Evolutionary conservation across 176 grass and related monocot species (phyloP).

Genomic region (Triticum turgidum): DNA sequence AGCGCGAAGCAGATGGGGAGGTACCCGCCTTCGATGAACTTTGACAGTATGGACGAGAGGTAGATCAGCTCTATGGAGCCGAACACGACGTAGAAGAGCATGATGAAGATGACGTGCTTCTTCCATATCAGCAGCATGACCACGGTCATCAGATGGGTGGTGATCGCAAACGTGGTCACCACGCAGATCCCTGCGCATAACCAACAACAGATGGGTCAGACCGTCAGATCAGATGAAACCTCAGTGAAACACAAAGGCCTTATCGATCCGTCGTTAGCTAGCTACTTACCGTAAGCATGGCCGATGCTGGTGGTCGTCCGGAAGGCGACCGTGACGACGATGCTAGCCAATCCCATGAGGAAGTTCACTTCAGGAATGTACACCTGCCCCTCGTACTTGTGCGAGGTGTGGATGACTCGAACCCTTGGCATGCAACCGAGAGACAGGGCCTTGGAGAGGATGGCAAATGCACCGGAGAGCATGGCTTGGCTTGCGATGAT

Average conservation of each 20-base stretch:
- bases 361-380: slow-evolving; percentile 86
- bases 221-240: not conserved
- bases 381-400: slow-evolving; percentile 68
- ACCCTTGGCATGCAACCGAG: slow-evolving; percentile 76
- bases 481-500: slow-evolving; percentile 84
- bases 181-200: slow-evolving; percentile 49
- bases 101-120: slow-evolving; percentile 33
- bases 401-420: slow-evolving; percentile 62
- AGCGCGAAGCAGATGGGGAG: slow-evolving; percentile 51
- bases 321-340: slow-evolving; percentile 57
- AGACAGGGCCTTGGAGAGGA: slow-evolving; percentile 67
- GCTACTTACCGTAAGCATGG: slow-evolving; percentile 53
- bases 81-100: slow-evolving; percentile 52
- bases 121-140: slow-evolving; percentile 85
- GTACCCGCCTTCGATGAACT: slow-evolving; percentile 63
- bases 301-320: slow-evolving; percentile 52
- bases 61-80: slow-evolving; percentile 49
- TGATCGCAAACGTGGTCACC: slow-evolving; percentile 58
- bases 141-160: slow-evolving; percentile 51
- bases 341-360: slow-evolving; percentile 57
- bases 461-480: slow-evolving; percentile 63
- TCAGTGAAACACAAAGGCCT: not conserved
- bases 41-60: slow-evolving; percentile 56
- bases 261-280: too few relatives aligned
- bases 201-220: not conserved